Evolutionary conservation across 1,139 yeast species (phyloP).

Genomic region (Torulaspora pretoriensis): DNA sequence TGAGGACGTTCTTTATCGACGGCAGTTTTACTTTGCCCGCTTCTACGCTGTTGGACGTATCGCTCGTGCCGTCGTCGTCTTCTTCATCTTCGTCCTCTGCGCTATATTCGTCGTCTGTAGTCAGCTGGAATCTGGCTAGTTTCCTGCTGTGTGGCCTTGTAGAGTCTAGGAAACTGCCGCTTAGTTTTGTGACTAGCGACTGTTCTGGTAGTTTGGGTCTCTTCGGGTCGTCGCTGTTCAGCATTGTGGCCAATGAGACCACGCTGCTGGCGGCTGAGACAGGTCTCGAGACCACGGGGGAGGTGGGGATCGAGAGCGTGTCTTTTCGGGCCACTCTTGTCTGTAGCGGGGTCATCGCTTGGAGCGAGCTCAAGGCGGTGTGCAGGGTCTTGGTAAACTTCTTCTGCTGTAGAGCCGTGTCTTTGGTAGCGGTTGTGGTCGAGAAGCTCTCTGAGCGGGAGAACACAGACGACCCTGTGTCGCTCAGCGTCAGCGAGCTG

Average conservation of each 20-base stretch:
- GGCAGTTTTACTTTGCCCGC: constrained; percentile 22
- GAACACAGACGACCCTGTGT: constrained; percentile 10
- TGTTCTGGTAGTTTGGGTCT: neutral
- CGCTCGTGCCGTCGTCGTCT: constrained; percentile 1
- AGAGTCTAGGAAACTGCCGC: constrained; percentile 3
- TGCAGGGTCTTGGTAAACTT: constrained; percentile 14
- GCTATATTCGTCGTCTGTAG: constrained; percentile 16
- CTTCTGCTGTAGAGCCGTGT: constrained; percentile 5
- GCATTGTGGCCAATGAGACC: constrained; percentile 19
- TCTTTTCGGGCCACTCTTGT: constrained; percentile 13
- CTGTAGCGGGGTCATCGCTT: constrained; percentile 17
- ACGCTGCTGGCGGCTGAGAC: constrained; percentile 21
- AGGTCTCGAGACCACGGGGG: constrained; percentile 17
- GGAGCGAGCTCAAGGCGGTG: constrained; percentile 20
- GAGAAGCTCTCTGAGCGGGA: constrained; percentile 11
- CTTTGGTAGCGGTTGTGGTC: constrained; percentile 5
- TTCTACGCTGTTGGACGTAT: constrained; percentile 3
- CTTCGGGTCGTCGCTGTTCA: constrained; percentile 7
- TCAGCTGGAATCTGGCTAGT: constrained; percentile 15
- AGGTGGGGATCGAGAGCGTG: constrained; percentile 11
- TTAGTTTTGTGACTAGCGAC: neutral
- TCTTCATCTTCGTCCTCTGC: constrained; percentile 14
- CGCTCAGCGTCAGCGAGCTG: constrained; percentile 12
- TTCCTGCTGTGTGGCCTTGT: neutral
- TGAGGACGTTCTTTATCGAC: constrained; percentile 28